Conservation (phyloP, 208 protist genomes). For the Leishmania gerbilli region DNA sequence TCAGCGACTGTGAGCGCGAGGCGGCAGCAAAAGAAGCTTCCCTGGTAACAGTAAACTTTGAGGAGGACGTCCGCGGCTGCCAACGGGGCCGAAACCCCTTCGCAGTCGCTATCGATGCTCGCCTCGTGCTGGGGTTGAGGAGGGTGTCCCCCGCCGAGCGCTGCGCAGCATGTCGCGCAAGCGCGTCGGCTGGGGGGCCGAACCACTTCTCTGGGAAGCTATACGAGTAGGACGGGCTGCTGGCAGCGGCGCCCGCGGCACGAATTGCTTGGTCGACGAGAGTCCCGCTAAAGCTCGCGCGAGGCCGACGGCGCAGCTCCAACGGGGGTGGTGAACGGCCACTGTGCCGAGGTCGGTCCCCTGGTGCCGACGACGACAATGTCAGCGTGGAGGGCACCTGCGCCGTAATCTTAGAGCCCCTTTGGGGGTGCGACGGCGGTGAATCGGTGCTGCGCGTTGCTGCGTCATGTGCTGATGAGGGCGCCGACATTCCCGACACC, state of each 20-base stretch:
- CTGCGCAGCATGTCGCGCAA: neutral
- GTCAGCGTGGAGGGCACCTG: neutral
- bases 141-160: neutral
- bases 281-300: neutral
- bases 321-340: neutral
- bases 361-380: neutral
- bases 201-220: constrained; percentile 4
- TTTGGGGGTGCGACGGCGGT: neutral
- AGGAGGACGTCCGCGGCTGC: neutral
- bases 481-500: neutral
- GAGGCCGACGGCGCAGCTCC: neutral
- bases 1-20: neutral
- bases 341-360: neutral
- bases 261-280: neutral
- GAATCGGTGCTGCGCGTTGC: neutral
- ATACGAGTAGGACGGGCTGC: neutral
- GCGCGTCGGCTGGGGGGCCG: neutral
- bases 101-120: neutral
- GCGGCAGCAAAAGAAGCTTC: neutral
- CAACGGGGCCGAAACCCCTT: constrained; percentile 3
- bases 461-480: neutral
- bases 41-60: neutral
- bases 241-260: neutral
- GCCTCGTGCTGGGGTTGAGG: neutral
- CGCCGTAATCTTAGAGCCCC: neutral